phyloP scores from a whole-genome alignment of 208 protist genomes.

The Acanthamoeba sp. region DNA sequence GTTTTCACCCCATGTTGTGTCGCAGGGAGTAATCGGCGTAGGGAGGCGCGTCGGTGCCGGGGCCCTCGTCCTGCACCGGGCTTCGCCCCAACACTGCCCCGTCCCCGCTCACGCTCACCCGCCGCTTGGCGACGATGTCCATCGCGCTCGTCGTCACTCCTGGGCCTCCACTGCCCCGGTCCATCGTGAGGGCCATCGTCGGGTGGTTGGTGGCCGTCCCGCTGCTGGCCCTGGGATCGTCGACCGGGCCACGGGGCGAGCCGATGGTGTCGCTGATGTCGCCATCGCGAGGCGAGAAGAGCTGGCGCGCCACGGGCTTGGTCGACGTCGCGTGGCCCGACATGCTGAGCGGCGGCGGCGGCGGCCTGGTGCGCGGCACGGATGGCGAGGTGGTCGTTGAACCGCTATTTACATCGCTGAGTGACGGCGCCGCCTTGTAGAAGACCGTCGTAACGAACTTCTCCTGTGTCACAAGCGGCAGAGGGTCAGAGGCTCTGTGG shows the following conservation, averaged over 20 bases:
- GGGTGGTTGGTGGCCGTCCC: conserved; percentile 38
- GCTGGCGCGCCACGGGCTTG: conserved; percentile 37
- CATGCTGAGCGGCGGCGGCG: neutral
- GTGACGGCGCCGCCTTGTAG: conserved; percentile 36
- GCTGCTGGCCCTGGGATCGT: too few species aligned
- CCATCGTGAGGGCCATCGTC: conserved; percentile 35
- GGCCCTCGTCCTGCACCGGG: conserved; percentile 42
- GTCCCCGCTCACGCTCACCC: conserved; percentile 39
- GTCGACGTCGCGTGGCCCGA: neutral
- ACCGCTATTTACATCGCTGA: conserved; percentile 29
- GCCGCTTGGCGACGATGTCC: conserved; percentile 37
- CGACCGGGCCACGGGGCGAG: neutral
- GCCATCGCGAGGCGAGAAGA: conserved; percentile 32
- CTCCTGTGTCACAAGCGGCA: neutral
- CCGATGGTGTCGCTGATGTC: conserved; percentile 25
- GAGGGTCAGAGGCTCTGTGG: neutral
- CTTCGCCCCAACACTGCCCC: conserved; percentile 25
- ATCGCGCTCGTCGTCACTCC: neutral
- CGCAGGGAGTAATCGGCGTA: conserved; percentile 51
- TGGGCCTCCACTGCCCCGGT: neutral
- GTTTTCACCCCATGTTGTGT: conserved; percentile 10
- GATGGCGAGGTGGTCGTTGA: conserved; percentile 2
- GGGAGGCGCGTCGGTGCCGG: neutral
- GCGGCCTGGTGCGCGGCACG: neutral
- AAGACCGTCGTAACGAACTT: conserved; percentile 18